Evolutionary conservation across 305 asterid species (phyloP), one percentile per base, ranked within the genome.

Genomic region (Plantago coronopus): DNA sequence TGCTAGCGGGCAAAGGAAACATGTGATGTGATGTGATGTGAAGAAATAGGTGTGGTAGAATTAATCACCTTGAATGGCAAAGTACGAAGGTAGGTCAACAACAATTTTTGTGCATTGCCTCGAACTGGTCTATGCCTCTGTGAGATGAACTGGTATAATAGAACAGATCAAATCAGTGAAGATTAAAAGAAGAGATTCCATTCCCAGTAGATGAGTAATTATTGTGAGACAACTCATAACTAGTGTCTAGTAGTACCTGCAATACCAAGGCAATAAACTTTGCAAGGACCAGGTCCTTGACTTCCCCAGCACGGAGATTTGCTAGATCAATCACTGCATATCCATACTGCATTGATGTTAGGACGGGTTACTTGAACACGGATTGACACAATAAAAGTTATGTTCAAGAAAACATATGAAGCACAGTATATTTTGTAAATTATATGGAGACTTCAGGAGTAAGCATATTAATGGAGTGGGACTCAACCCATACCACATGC

Each of bases 121-220:
- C 96, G 82, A 66, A 93, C 71, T 34, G 95, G 96, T 68, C 75
- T 81, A 55, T 81, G 88, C 59, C 79, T 80, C 69, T 93, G 99
- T 54, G 96, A 93, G 72, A 93, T 77, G 76, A 87, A 87, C 97
- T 93, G 73, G 49, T 5, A 61, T n/a, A 61, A 40, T 34, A 72
- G 22, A 65, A 56, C 43, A 65, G 54, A 66, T 61, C 61, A 54
- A 55, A 63, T 66, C 29, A 64, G 57, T 37, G 67, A 34, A 45
- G 63, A 55, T 43, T 40, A 49, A 63, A 59, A 21, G 48, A 12
- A 21, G 42, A 23, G 53, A 57, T 47, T 45, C 31, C 64, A 61
- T 62, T 17, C 45, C 37, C 42, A 46, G 58, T 48, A 63, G 66
- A 58, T 62, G 54, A 43, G 44, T 44, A 37, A 53, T 42, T 19